Base-by-base conservation (phyloP, 164 flowering plant species). In the Vitis rupestris region DNA sequence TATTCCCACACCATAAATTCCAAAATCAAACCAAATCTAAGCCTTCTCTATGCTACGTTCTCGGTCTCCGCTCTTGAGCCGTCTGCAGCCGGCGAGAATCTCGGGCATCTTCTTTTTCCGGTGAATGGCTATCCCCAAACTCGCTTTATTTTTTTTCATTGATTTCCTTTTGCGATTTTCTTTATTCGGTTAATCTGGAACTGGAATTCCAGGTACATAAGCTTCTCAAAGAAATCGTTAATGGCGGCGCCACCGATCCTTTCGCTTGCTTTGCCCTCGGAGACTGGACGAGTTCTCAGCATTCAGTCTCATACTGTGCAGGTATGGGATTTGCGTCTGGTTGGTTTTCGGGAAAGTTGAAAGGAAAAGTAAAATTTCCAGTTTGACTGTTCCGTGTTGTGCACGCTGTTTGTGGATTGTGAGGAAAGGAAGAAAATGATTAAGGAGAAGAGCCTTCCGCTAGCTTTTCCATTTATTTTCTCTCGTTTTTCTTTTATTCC, bases 291-390 rank as follows among this genome's bases (percentile, higher is more conserved):
- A 67, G 92, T 95, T 82, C 96, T 95, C 68, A 95, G 99, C 73
- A 91, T 95, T 72, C 99, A 95, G 66, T 95, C 99, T 63, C 99
- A 95, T 68, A 95, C 99, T 1, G 99, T 93, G 71, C 99, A 95
- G 98, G 98, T 92, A 68, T 66, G 44, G 19, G 14, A 53, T 53
- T 2, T 49, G 23, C 31, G 3, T 19, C 13, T 47, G 3, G 9
- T 37, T 59, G 56, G 31, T 47, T 50, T 29, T 50, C 30, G 10
- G 48, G 19, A 14, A 59, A 58, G 6, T 23, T 9, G 23, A 23
- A 6, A 27, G 13, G n/a, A 37, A 47, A 47, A 17, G 48, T 27
- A 1, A 3, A 10, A 27, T 30, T 9, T 30, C 14, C 13, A 11
- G 15, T 58, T 10, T 54, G 15, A 31, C 15, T 56, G 59, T 19